Conservation (phyloP, 1,284 basidiomycete species). For the Trichosporon ovoides region DNA sequence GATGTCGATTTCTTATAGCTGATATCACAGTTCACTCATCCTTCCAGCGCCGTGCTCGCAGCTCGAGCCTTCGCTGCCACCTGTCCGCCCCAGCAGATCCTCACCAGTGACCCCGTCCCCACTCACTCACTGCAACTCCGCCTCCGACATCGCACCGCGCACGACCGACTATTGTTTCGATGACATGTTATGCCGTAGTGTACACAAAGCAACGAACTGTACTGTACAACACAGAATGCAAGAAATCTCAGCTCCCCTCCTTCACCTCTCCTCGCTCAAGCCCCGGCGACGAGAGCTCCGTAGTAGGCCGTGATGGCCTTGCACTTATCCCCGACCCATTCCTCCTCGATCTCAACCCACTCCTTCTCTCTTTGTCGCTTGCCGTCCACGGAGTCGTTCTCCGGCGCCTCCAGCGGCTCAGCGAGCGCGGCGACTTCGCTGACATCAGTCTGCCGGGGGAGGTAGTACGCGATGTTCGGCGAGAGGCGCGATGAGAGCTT, state of each 20-base stretch:
- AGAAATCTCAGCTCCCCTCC: not conserved
- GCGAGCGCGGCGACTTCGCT: constrained; percentile 64
- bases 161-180: not conserved
- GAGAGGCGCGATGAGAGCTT: constrained; percentile 61
- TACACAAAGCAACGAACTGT: not conserved
- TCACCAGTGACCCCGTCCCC: too few relatives aligned
- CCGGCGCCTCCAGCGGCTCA: constrained; percentile 12
- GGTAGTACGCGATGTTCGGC: constrained; percentile 77
- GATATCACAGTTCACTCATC: not conserved
- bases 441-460: constrained; percentile 77
- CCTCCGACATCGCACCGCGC: not conserved
- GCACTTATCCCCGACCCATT: constrained; percentile 53
- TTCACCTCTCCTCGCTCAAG: not conserved
- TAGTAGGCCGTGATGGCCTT: constrained; percentile 55
- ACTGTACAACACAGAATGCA: constrained; percentile 2
- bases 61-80: not conserved
- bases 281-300: constrained; percentile 45
- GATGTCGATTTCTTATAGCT: not conserved
- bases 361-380: constrained; percentile 24
- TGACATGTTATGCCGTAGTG: not conserved
- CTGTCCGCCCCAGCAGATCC: too few relatives aligned
- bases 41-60: too few relatives aligned
- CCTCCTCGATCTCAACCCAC: constrained; percentile 52
- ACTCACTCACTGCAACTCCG: too few relatives aligned
- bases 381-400: constrained; percentile 7